phyloP scores from a whole-genome alignment of 2,329 filamentous ascomycete genomes.

The Colletotrichum gigasporum region DNA sequence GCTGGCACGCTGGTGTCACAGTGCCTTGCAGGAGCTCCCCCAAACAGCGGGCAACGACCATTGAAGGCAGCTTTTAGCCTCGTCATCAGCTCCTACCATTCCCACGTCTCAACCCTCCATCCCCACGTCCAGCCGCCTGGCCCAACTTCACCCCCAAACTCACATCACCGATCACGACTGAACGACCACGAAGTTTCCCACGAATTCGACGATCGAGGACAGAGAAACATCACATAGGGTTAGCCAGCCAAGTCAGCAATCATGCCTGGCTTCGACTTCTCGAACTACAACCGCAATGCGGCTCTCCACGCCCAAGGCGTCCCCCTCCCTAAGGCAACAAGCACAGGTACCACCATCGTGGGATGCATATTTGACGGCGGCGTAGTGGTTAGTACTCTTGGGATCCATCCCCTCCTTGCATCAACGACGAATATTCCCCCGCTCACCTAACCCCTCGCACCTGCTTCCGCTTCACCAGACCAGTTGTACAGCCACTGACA shows the following conservation, averaged over 20 bases:
- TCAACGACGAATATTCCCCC: not conserved
- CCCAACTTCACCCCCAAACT: too few species aligned
- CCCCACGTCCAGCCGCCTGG: slow-evolving; percentile 35
- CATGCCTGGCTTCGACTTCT: slow-evolving; percentile 99
- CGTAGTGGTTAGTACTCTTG: slow-evolving; percentile 75
- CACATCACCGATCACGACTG: slow-evolving; percentile 4
- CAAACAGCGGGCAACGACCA: slow-evolving; percentile 25
- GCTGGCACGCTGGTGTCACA: slow-evolving; percentile 8
- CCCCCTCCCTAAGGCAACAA: slow-evolving; percentile 95
- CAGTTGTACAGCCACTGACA: slow-evolving; percentile 11
- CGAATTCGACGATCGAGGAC: slow-evolving; percentile 1
- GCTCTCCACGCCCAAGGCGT: slow-evolving; percentile 94
- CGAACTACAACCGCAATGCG: slow-evolving; percentile 99
- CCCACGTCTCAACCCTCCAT: slow-evolving; percentile 34
- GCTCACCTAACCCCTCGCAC: too few species aligned
- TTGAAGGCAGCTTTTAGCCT: slow-evolving; percentile 63
- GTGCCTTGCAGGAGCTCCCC: slow-evolving; percentile 29
- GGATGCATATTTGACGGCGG: slow-evolving; percentile 96
- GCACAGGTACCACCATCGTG: slow-evolving; percentile 98
- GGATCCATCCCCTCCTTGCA: slow-evolving; percentile 34
- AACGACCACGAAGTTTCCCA: slow-evolving; percentile 3
- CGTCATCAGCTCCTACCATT: slow-evolving; percentile 57
- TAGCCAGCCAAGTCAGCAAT: slow-evolving; percentile 42
- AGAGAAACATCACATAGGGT: not conserved
- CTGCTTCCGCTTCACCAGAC: too few species aligned